Percentiles rank a stretch among this genome's conserved stretches.
phyloP scores from a whole-genome alignment of 768 basidiomycete species.

The Kwoniella sp. region DNA sequence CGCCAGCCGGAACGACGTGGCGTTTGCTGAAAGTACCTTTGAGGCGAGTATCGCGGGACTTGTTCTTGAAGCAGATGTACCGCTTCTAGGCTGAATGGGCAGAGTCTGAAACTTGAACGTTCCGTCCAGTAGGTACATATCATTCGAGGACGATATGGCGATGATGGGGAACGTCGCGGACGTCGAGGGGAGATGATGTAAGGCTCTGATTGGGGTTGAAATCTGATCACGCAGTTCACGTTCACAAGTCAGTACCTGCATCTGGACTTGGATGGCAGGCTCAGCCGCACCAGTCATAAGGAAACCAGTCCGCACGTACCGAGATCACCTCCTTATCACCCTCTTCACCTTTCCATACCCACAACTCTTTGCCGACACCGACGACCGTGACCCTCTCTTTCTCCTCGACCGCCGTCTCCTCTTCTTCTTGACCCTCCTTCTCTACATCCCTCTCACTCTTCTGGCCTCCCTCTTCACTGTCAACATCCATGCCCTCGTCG shows the following conservation, averaged over 20 bases:
- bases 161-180: constrained; percentile 23
- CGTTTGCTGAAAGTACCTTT: constrained; percentile 13
- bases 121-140: constrained; percentile 10
- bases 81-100: not conserved
- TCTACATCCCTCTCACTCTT: constrained; percentile 11
- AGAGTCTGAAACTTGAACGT: constrained; percentile 2
- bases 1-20: constrained; percentile 15
- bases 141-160: constrained; percentile 14
- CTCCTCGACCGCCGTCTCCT: constrained; percentile 25
- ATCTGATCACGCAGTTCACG: constrained; percentile 6
- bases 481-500: not conserved
- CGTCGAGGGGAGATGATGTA: constrained; percentile 24
- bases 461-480: constrained; percentile 32
- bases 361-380: constrained; percentile 36
- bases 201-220: constrained; percentile 14
- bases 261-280: not conserved
- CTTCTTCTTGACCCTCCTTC: constrained; percentile 22
- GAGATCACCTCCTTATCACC: constrained; percentile 32
- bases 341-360: constrained; percentile 53
- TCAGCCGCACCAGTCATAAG: too few relatives aligned
- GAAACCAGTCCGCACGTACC: constrained; percentile 26
- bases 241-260: not conserved
- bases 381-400: constrained; percentile 20
- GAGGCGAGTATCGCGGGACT: constrained; percentile 21
- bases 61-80: not conserved